Percentiles rank a stretch among this genome's conserved stretches.
These are phyloP conservation scores for Samsoniella hepiali DNA, from an alignment of 2,329 filamentous ascomycete genomes.

Conservation along the genomic window DNA sequence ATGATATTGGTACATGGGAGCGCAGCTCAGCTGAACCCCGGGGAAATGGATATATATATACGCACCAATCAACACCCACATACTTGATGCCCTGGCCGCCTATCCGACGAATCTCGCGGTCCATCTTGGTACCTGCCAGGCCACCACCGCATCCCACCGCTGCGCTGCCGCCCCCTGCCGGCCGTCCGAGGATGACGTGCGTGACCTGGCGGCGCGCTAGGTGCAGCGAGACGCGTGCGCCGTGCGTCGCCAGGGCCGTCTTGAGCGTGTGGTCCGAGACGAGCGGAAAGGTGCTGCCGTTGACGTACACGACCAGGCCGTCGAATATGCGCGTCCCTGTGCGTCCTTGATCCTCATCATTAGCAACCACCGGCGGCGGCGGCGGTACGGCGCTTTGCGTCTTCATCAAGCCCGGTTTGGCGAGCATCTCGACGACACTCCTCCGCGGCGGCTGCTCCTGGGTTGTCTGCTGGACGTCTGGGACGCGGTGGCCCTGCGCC, in stretches of 20 bases:
- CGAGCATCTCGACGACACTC: slow-evolving; percentile 55
- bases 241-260: slow-evolving; percentile 70
- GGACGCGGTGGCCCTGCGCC: slow-evolving; percentile 31
- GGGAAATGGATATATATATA: slow-evolving; percentile 20
- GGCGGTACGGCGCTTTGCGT: neutral
- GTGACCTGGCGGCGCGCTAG: slow-evolving; percentile 74
- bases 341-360: neutral
- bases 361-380: neutral
- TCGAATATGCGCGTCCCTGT: slow-evolving; percentile 55
- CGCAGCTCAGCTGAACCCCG: too few species aligned
- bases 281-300: slow-evolving; percentile 76
- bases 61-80: slow-evolving; percentile 76
- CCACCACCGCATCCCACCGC: slow-evolving; percentile 57
- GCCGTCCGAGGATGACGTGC: slow-evolving; percentile 75
- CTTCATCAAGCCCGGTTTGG: slow-evolving; percentile 43
- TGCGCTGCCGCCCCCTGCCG: slow-evolving; percentile 38
- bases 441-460: slow-evolving; percentile 1
- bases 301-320: slow-evolving; percentile 75
- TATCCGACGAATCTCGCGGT: slow-evolving; percentile 69
- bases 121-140: slow-evolving; percentile 72
- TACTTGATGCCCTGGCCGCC: slow-evolving; percentile 72
- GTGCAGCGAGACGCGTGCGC: slow-evolving; percentile 66
- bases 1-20: too few species aligned
- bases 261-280: slow-evolving; percentile 87
- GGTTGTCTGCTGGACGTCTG: slow-evolving; percentile 36